Evolutionary conservation across 1,284 basidiomycete species (phyloP).

Genomic region (Moniliella sp.): DNA sequence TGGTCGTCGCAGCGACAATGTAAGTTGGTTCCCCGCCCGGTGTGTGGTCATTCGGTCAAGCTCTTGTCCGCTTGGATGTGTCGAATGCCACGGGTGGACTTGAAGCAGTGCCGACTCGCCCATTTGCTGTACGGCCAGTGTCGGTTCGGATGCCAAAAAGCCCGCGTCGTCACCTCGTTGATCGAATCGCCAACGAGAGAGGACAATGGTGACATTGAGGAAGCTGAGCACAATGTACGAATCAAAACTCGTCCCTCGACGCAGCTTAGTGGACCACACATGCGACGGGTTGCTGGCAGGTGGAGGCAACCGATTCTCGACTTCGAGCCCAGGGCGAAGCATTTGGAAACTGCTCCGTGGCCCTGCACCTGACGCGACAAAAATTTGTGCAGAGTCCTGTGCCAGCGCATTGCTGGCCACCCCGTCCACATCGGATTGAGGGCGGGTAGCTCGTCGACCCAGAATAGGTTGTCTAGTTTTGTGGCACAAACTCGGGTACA

Average conservation of each 20-base stretch:
- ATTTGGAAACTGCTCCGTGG: constrained; percentile 27
- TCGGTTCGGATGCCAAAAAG: constrained; percentile 23
- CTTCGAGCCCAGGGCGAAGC: constrained; percentile 29
- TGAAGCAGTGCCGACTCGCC: constrained; percentile 26
- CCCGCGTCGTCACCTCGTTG: constrained; percentile 31
- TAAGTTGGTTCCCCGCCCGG: constrained; percentile 17
- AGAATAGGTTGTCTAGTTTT: constrained; percentile 25
- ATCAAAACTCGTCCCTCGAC: constrained; percentile 17
- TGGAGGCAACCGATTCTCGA: too few species aligned
- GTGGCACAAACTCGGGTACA: constrained; percentile 23
- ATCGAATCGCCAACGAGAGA: too few species aligned
- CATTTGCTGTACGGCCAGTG: constrained; percentile 28
- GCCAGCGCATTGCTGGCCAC: constrained; percentile 16
- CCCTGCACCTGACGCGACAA: constrained; percentile 23
- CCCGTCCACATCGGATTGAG: constrained; percentile 29
- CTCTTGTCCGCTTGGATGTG: constrained; percentile 21
- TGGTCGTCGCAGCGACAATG: constrained; percentile 28
- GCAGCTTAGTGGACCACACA: constrained; percentile 28
- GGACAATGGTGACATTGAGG: constrained; percentile 30
- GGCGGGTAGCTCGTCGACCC: constrained; percentile 19
- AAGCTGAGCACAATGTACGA: constrained; percentile 32
- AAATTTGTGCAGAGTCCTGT: constrained; percentile 29
- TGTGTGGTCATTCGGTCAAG: constrained; percentile 24
- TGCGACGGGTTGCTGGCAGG: constrained; percentile 24
- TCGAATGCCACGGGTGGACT: constrained; percentile 29